These are phyloP conservation scores for Globisporangium sylvaticum DNA, from an alignment of 352 stramenopile genomes.

Conservation along the genomic window DNA sequence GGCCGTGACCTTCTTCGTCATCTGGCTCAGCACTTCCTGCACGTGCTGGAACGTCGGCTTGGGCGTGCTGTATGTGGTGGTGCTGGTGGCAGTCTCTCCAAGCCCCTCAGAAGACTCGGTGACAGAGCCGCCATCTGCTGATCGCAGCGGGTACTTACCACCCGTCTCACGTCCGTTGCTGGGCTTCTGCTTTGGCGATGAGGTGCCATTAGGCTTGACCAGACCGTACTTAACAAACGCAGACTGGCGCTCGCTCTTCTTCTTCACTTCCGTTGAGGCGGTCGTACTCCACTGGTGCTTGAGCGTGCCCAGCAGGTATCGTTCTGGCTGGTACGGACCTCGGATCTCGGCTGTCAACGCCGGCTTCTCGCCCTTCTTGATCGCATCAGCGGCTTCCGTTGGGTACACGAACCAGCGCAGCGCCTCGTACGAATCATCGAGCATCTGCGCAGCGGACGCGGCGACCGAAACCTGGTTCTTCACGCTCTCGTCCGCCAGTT, in stretches of 20 bases:
- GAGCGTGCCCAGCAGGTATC: slow-evolving; percentile 6
- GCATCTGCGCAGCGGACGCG: neutral
- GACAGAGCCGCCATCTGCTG: slow-evolving; percentile 12
- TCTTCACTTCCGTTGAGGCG: neutral
- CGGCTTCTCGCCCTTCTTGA: slow-evolving; percentile 80
- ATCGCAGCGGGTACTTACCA: slow-evolving; percentile 54
- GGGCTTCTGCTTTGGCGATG: slow-evolving; percentile 18
- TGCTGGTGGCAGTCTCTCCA: neutral
- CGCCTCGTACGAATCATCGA: slow-evolving; percentile 55
- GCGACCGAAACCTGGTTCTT: slow-evolving; percentile 8
- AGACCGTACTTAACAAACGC: slow-evolving; percentile 11
- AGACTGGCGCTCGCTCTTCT: neutral
- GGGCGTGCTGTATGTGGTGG: slow-evolving; percentile 8
- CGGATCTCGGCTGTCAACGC: slow-evolving; percentile 23
- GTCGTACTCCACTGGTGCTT: neutral
- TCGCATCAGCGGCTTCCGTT: slow-evolving; percentile 79
- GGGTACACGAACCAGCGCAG: slow-evolving; percentile 80
- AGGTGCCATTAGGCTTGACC: slow-evolving; percentile 7
- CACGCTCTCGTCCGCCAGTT: slow-evolving; percentile 22
- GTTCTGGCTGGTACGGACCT: slow-evolving; percentile 47
- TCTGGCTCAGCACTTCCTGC: slow-evolving; percentile 36
- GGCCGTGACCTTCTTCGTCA: slow-evolving; percentile 42
- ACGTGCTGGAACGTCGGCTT: slow-evolving; percentile 29
- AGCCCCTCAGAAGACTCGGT: too few species aligned
- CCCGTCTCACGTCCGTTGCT: slow-evolving; percentile 25